Evolutionary conservation across 2,329 filamentous ascomycete genomes (phyloP).

Genomic region (Botryotinia convoluta): DNA sequence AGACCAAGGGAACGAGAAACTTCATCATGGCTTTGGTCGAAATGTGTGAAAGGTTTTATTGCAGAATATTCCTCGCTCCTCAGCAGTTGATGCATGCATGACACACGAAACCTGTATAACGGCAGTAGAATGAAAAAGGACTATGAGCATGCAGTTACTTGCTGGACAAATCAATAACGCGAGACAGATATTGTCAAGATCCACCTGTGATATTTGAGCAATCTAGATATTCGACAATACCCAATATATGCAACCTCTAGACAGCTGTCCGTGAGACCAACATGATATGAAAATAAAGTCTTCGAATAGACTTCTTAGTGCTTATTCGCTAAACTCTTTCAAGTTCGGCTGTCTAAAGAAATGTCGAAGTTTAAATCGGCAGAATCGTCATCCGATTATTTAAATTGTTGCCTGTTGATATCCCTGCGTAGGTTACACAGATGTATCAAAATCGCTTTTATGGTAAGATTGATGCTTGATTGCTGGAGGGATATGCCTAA

Average conservation of each 20-base stretch:
- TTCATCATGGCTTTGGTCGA: neutral
- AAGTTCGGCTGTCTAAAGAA: neutral
- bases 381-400: neutral
- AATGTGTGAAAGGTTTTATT: neutral
- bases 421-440: neutral
- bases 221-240: neutral
- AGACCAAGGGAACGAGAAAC: neutral
- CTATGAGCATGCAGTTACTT: neutral
- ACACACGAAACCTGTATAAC: too few relatives aligned
- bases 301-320: neutral
- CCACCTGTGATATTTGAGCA: neutral
- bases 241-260: neutral
- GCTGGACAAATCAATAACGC: neutral
- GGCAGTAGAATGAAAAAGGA: neutral
- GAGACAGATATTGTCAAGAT: neutral
- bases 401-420: neutral
- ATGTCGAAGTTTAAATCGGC: neutral
- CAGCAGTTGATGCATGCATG: too few relatives aligned
- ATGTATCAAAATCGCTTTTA: neutral
- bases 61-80: too few relatives aligned
- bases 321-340: neutral
- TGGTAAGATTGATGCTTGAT: neutral
- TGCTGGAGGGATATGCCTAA: neutral
- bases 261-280: neutral
- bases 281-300: neutral